Conservation (phyloP, 495 filamentous ascomycete species). For the Podospora bellae-mahoneyi region DNA sequence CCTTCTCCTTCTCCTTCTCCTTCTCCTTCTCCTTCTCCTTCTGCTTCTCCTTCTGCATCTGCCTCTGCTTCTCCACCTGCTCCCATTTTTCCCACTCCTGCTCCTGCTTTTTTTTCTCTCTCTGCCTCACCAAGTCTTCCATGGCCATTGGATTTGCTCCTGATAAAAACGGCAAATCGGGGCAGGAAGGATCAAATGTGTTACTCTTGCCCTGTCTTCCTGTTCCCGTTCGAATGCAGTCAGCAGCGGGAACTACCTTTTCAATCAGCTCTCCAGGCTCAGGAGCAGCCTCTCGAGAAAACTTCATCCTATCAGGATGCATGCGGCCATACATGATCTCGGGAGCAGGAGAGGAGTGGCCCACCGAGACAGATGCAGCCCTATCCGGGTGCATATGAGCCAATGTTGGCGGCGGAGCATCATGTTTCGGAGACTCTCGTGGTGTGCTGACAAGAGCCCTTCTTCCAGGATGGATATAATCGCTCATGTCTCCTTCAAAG, state of each 20-base stretch:
- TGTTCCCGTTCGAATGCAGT: neutral
- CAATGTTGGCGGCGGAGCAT: neutral
- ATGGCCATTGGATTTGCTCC: neutral
- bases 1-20: too few species aligned
- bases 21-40: neutral
- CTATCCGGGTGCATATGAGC: neutral
- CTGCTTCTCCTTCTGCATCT: neutral
- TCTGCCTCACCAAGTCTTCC: neutral
- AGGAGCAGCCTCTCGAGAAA: conserved; percentile 10
- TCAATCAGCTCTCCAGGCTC: neutral
- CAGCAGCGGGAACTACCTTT: neutral
- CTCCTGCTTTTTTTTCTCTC: neutral
- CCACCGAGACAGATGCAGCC: neutral
- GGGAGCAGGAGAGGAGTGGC: neutral
- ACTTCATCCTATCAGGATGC: conserved; percentile 24
- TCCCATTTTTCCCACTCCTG: too few species aligned
- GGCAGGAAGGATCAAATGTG: neutral
- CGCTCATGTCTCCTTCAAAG: neutral
- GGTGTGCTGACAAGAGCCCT: neutral
- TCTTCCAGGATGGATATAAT: neutral
- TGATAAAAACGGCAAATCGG: neutral
- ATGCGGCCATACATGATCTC: conserved; percentile 14
- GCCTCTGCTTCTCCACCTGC: neutral
- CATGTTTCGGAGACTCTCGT: neutral
- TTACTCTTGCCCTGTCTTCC: neutral